Evolutionary conservation across 2,329 filamentous ascomycete species (phyloP).

Genomic region (Fusarium secorum): DNA sequence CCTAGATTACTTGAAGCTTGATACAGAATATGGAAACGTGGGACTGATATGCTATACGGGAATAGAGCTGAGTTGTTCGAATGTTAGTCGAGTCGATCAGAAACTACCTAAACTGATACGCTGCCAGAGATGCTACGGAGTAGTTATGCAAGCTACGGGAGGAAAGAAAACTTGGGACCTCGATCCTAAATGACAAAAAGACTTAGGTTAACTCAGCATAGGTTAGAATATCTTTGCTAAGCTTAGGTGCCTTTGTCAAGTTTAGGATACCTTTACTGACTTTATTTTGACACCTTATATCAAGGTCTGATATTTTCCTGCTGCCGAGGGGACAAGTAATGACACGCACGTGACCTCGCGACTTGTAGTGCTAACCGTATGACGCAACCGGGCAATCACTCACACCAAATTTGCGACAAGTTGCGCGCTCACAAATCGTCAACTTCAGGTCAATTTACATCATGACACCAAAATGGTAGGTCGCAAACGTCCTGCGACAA

Average conservation of each 20-base stretch:
- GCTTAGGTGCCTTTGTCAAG: not conserved
- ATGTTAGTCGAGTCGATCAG: not conserved
- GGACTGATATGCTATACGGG: not conserved
- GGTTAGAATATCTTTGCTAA: not conserved
- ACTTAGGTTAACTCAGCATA: not conserved
- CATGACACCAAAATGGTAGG: slow-evolving; percentile 43
- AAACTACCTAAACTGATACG: not conserved
- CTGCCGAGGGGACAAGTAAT: not conserved
- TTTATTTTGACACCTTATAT: not conserved
- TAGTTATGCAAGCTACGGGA: not conserved
- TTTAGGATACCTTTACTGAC: not conserved
- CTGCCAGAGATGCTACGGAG: not conserved
- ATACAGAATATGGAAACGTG: not conserved
- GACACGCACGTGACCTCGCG: slow-evolving; percentile 29
- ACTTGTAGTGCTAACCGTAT: slow-evolving; percentile 23
- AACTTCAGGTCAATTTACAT: not conserved
- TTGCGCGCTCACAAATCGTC: slow-evolving; percentile 1
- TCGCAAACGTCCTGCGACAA: slow-evolving; percentile 41
- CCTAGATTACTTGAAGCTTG: not conserved
- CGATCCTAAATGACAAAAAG: not conserved
- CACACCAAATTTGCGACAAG: slow-evolving; percentile 21
- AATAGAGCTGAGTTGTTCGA: not conserved
- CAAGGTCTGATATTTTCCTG: not conserved
- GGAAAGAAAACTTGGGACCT: not conserved
- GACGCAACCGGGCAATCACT: slow-evolving; percentile 39